Percentiles rank a stretch among this genome's conserved stretches.
Evolutionary conservation across 1,284 basidiomycete species (phyloP).

Genomic region (Coriolopsis trogii): DNA sequence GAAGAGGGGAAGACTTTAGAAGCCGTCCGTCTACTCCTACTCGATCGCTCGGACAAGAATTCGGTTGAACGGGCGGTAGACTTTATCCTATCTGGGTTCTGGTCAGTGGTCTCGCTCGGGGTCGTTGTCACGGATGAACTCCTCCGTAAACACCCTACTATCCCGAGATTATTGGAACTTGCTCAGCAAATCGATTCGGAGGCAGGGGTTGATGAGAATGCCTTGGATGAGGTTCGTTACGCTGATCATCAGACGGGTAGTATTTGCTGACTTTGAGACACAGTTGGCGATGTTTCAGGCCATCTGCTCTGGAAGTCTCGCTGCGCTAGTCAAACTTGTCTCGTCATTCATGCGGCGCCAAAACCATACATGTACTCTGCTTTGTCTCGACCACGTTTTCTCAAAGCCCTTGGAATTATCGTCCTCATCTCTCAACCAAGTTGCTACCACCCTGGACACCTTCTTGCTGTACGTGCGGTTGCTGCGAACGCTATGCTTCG

Average conservation of each 20-base stretch:
- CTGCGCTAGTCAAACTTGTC: slow-evolving; percentile 34
- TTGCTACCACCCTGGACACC: slow-evolving; percentile 33
- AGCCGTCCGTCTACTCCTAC: slow-evolving; percentile 51
- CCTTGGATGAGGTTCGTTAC: slow-evolving; percentile 24
- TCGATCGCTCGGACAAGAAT: slow-evolving; percentile 29
- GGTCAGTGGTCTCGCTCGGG: slow-evolving; percentile 33
- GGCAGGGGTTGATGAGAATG: not conserved
- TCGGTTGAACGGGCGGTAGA: slow-evolving; percentile 25
- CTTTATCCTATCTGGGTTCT: slow-evolving; percentile 31
- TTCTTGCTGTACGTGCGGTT: slow-evolving; percentile 42
- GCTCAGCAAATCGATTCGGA: slow-evolving; percentile 1
- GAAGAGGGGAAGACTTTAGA: slow-evolving; percentile 50
- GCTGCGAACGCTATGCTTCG: slow-evolving; percentile 33
- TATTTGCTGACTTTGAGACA: not conserved
- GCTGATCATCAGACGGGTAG: not conserved
- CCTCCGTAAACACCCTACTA: slow-evolving; percentile 3
- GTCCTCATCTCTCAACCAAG: slow-evolving; percentile 21
- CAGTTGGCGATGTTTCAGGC: slow-evolving; percentile 45
- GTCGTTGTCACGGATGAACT: slow-evolving; percentile 14
- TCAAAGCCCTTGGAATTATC: slow-evolving; percentile 21
- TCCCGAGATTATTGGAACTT: slow-evolving; percentile 17
- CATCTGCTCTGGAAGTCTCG: slow-evolving; percentile 32
- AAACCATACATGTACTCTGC: slow-evolving; percentile 38
- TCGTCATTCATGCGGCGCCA: slow-evolving; percentile 27
- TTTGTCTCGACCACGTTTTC: slow-evolving; percentile 49